Conservation (phyloP, 208 protist species). For the Strigomonas oncopelti region DNA sequence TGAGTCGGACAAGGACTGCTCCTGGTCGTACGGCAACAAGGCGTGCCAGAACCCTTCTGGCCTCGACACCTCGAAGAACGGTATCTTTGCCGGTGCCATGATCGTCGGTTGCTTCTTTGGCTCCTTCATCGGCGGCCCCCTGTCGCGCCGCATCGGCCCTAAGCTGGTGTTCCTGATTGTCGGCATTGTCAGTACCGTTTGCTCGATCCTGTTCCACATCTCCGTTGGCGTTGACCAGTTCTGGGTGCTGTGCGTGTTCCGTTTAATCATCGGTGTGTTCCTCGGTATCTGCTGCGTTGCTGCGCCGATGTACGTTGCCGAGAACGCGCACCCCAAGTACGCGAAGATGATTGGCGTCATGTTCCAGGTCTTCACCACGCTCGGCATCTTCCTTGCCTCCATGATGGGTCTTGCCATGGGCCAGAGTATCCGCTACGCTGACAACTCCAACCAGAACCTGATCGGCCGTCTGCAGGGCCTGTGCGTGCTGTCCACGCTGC, state of each 20-base stretch:
- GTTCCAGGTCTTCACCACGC: conserved; percentile 79
- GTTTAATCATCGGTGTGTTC: conserved; percentile 68
- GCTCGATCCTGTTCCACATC: conserved; percentile 64
- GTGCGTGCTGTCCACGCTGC: conserved; percentile 54
- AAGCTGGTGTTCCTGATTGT: conserved; percentile 56
- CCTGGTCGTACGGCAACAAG: conserved; percentile 41
- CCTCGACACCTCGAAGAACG: conserved; percentile 51
- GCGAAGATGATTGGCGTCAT: conserved; percentile 58
- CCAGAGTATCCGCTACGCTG: conserved; percentile 34
- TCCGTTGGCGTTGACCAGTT: conserved; percentile 48
- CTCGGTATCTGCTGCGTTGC: conserved; percentile 63
- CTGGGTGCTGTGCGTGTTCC: conserved; percentile 62
- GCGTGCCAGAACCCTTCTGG: conserved; percentile 50
- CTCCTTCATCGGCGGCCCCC: conserved; percentile 52
- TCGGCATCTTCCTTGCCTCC: conserved; percentile 81
- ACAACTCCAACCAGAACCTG: conserved; percentile 32
- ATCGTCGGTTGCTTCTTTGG: conserved; percentile 78
- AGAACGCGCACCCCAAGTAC: conserved; percentile 64
- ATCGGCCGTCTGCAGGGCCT: conserved; percentile 65
- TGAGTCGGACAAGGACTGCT: conserved; percentile 31
- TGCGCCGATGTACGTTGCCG: conserved; percentile 68
- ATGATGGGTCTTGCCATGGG: conserved; percentile 53
- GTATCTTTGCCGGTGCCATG: conserved; percentile 81
- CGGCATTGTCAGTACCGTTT: conserved; percentile 48
- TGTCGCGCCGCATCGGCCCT: conserved; percentile 41